Percentiles rank a stretch among this genome's conserved stretches.
phyloP scores from a whole-genome alignment of 208 protist genomes.

The Sergeia podlipaevii region DNA sequence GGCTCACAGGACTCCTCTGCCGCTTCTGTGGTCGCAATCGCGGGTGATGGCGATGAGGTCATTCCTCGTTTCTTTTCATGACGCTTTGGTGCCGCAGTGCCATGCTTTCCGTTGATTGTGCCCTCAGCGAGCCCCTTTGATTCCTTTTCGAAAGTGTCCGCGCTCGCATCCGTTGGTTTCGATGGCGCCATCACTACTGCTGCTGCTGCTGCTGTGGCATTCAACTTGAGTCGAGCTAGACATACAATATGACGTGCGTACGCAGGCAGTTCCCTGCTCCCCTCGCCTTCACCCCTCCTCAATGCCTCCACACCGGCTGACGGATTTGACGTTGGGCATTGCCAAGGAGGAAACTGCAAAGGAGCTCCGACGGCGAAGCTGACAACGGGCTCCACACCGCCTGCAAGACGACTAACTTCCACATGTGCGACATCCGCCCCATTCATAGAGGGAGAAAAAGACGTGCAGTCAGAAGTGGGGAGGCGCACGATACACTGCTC shows the following conservation, averaged over 20 bases:
- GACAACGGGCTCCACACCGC: slow-evolving; percentile 55
- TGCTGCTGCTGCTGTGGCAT: not conserved
- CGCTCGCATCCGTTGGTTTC: not conserved
- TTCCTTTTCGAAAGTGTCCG: not conserved
- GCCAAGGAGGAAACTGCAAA: slow-evolving; percentile 18
- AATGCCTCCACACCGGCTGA: not conserved
- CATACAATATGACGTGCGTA: too few relatives aligned
- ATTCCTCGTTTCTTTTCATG: too few relatives aligned
- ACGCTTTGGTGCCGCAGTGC: not conserved
- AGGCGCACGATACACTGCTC: too few relatives aligned
- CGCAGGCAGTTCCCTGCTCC: too few relatives aligned
- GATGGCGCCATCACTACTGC: not conserved
- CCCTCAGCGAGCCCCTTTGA: not conserved
- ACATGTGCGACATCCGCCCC: too few relatives aligned
- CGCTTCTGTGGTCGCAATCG: not conserved
- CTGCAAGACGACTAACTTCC: slow-evolving; percentile 33
- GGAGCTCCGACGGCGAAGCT: slow-evolving; percentile 61
- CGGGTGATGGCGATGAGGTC: not conserved
- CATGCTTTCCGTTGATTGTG: not conserved
- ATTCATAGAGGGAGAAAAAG: too few relatives aligned
- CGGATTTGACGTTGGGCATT: slow-evolving; percentile 15
- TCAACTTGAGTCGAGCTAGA: too few relatives aligned
- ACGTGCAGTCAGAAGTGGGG: too few relatives aligned
- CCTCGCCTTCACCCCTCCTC: too few relatives aligned
- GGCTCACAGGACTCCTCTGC: slow-evolving; percentile 25